phyloP scores from a whole-genome alignment of 495 filamentous ascomycete species.

The Cairneyella variabilis region DNA sequence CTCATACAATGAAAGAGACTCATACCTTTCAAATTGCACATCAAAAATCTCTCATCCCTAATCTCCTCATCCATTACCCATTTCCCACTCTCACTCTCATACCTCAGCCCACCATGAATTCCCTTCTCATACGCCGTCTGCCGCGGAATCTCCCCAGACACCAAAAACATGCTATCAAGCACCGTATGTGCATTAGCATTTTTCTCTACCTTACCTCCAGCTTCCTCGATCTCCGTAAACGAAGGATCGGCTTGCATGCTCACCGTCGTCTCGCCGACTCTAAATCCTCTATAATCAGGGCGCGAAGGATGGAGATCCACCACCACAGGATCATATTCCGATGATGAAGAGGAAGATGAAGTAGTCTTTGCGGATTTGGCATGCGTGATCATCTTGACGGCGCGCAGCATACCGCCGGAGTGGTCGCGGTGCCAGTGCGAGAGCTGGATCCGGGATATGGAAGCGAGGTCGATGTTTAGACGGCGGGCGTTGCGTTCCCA shows the following conservation, averaged over 20 bases:
- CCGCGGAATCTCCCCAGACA: slow-evolving; percentile 56
- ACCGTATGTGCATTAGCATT: slow-evolving; percentile 43
- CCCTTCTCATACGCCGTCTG: slow-evolving; percentile 52
- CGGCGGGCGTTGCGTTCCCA: slow-evolving; percentile 54
- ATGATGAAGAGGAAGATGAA: slow-evolving; percentile 11
- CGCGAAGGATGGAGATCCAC: slow-evolving; percentile 54
- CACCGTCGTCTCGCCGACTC: slow-evolving; percentile 36
- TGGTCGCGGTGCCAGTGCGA: slow-evolving; percentile 64
- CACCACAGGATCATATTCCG: slow-evolving; percentile 28
- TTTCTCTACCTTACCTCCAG: slow-evolving; percentile 45
- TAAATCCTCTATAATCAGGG: slow-evolving; percentile 51
- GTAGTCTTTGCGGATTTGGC: slow-evolving; percentile 32
- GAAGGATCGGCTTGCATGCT: slow-evolving; percentile 55
- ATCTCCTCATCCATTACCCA: slow-evolving; percentile 56
- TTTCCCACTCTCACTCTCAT: slow-evolving; percentile 36
- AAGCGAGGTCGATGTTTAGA: slow-evolving; percentile 40
- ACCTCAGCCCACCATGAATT: slow-evolving; percentile 44
- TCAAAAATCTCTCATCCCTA: slow-evolving; percentile 54
- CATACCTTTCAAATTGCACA: slow-evolving; percentile 54
- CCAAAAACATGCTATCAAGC: slow-evolving; percentile 51
- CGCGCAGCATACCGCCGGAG: slow-evolving; percentile 42
- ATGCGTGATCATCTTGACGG: slow-evolving; percentile 40
- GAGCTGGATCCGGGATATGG: slow-evolving; percentile 34
- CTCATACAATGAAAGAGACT: neutral
- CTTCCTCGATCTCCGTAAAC: slow-evolving; percentile 46